Base-by-base conservation (phyloP, 2,329 filamentous ascomycete genomes). In the Myriosclerotinia duriaeana region DNA sequence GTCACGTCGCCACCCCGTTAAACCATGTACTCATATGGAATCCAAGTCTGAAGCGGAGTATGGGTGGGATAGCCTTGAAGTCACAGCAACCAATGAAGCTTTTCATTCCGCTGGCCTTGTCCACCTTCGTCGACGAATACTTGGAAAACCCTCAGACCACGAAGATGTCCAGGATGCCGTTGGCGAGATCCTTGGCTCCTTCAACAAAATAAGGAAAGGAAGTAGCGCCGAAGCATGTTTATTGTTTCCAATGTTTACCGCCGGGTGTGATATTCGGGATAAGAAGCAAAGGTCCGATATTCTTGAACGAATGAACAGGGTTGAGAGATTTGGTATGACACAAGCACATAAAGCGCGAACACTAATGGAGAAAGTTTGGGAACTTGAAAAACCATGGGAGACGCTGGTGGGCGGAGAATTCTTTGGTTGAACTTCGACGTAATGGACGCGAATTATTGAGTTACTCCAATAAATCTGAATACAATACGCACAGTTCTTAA, bases 231-330 rank as follows among this genome's bases (percentile, higher is more conserved):
- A 94, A 77, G 87, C 86, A 11, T 92, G 90, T 73, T 79, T 91
- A 22, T 77, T 95, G 50, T 93, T 95, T 70, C 91, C 92, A 0
- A 87, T 95, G 78, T 95, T 95, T 77, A 91, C 90, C 1, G 91
- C 91, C 1, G 92, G 91, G 0, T 93, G 90, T 71, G 90, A 95
- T 76, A 86, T 87, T 0, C 79, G 79, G 65, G 83, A 87, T 59
- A 73, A 80, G 44, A 78, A 77, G 3, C 84, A 89, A 71, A 81
- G 87, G 60, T 78, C 79, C 34, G 82, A 85, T 72, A 85, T 94
- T 48, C 79, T 91, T 72, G 84, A 86, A 71, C 81, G 91, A 58
- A 81, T 95, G 74, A 81, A 82, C 74, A 83, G 83, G 22, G 85
- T 92, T 1, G 90, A 94, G 78, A 85, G 83, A 6, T 88, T 88